Percentiles rank a stretch among this genome's conserved stretches.
Conservation (phyloP, 108 stramenopile genomes). For the Aurantiochytrium sp. region DNA sequence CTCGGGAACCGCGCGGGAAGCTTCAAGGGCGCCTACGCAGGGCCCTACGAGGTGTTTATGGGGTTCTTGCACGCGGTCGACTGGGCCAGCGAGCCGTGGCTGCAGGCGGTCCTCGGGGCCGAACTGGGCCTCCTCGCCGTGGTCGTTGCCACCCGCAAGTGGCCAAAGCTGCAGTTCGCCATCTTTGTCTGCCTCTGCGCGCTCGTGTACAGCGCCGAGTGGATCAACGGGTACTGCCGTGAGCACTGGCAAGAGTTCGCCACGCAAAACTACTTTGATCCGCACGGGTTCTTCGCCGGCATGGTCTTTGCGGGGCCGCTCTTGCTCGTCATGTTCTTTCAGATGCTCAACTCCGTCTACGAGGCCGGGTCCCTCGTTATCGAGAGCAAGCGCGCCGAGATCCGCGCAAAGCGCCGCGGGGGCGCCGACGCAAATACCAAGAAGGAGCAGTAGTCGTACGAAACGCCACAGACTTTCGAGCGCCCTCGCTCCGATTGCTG, state of each 20-base stretch:
- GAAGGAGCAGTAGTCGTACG: not conserved
- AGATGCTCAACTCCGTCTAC: constrained; percentile 66
- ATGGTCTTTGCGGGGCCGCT: constrained; percentile 75
- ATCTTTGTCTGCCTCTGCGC: constrained; percentile 65
- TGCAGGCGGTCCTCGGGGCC: not conserved
- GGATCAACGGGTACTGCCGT: constrained; percentile 56
- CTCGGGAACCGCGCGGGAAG: not conserved
- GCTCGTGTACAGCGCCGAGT: constrained; percentile 67
- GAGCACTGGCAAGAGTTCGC: constrained; percentile 69
- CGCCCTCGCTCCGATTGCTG: too few species aligned
- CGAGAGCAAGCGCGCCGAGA: constrained; percentile 51
- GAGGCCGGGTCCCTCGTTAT: constrained; percentile 69
- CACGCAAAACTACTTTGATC: constrained; percentile 85
- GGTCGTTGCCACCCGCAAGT: not conserved
- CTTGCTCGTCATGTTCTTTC: constrained; percentile 63
- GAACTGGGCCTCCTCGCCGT: not conserved
- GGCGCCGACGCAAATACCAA: not conserved
- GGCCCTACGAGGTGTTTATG: not conserved
- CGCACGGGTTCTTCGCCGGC: constrained; percentile 70
- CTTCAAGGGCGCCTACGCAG: not conserved
- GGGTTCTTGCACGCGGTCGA: constrained; percentile 33
- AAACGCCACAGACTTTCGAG: not conserved
- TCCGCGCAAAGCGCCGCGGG: not conserved
- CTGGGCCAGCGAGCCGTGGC: constrained; percentile 32
- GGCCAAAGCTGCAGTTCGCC: not conserved